Base-by-base conservation (phyloP, 257 asterid species). In the Solanum pimpinellifolium region DNA sequence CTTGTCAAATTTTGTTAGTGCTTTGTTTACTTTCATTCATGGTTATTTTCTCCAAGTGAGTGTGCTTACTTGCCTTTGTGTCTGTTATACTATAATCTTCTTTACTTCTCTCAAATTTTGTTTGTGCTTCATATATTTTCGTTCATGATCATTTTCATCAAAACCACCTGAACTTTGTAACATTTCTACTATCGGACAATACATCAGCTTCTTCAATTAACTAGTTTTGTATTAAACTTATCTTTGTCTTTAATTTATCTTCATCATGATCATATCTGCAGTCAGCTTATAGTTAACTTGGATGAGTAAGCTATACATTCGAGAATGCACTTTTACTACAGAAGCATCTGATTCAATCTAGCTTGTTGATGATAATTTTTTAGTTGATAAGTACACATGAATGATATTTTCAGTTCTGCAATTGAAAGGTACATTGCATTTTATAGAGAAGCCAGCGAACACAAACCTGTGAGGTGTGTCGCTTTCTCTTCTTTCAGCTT, bases 381-480 rank as follows among this genome's bases (percentile, higher is more conserved):
- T 31, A 72, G 23, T 16, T 33, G n/a, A 69, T 16, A 69, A 69
- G 76, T 69, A 69, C n/a, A 69, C 23, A 69, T 15, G 35, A 33
- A 72, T 72, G 80, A 72, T 18, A 33, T 35, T 72, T 35, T 72
- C 47, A 35, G 27, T 72, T 1, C 46, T 20, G 47, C 46, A 18
- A 35, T 18, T 72, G 80, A 72, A 72, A 72, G 27, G 27, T 25
- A 25, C 27, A 25, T 72, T 72, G 15, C 80, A 72, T 18, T 70
- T 70, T 70, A 15, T 4, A 31, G 77, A 70, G 77, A 31, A 70
- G 74, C 39, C 42, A 70, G 77, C 42, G 42, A 35, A 29, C 29
- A 56, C 83, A 56, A 83, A 97, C 99, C 99, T 95, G 11, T 52
- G 91, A 88, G 99, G 98, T 87, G 98, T 93, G 84, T 87, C 93